A percentile compares a stretch with the other conserved stretches of the same genome.
phyloP scores from a whole-genome alignment of 2,329 filamentous ascomycete genomes.

The Cercospora brassicicola region DNA sequence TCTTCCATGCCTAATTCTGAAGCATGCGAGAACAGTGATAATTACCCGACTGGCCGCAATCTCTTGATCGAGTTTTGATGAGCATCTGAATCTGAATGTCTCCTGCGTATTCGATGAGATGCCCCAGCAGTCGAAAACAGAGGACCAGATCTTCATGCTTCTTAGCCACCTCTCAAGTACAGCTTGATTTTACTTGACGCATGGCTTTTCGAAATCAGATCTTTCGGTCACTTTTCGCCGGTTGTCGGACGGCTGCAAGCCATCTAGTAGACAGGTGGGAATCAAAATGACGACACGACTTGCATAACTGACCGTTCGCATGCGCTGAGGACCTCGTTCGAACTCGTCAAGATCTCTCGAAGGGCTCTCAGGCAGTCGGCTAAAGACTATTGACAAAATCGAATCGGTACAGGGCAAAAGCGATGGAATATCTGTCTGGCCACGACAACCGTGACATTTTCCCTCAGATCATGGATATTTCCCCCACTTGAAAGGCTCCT shows the following conservation, averaged over 20 bases:
- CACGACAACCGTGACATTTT: not conserved
- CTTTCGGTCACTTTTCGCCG: too few relatives aligned
- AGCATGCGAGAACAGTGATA: not conserved
- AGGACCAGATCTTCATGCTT: not conserved
- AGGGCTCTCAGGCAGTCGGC: not conserved
- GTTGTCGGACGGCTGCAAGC: not conserved
- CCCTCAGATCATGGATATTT: constrained; percentile 18
- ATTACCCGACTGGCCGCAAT: not conserved
- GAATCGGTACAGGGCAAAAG: not conserved
- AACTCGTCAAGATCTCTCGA: not conserved
- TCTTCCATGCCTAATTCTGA: not conserved
- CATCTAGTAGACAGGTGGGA: not conserved
- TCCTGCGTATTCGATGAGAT: not conserved
- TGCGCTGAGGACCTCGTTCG: not conserved
- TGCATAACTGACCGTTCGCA: not conserved
- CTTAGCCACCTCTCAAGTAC: not conserved
- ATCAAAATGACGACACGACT: not conserved
- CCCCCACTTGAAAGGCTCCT: constrained; percentile 27
- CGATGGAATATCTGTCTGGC: not conserved
- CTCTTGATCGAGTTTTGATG: not conserved
- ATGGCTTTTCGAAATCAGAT: too few relatives aligned
- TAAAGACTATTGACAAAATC: not conserved
- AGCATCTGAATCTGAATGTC: not conserved
- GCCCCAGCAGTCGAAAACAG: not conserved
- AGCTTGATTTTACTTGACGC: too few relatives aligned